These are phyloP conservation scores for Neurospora sp. DNA, from an alignment of 495 filamentous ascomycete genomes.

Conservation along the genomic window DNA sequence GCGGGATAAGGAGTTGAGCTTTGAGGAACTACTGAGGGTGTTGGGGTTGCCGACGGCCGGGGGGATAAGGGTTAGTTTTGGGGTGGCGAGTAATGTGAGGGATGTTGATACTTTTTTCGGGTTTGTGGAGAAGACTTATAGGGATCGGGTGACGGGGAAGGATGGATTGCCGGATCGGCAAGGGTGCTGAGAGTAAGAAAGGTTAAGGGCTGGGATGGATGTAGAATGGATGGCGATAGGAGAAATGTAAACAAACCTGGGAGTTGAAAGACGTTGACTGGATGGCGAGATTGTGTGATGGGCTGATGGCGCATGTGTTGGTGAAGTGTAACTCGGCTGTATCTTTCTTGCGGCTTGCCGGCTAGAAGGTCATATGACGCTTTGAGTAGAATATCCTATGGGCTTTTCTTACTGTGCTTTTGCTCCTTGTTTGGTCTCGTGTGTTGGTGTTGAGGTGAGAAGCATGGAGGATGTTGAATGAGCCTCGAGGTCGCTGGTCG, in stretches of 20 bases:
- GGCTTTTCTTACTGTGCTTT: background rate
- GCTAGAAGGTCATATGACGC: background rate
- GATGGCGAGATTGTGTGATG: background rate
- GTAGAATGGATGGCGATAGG: background rate
- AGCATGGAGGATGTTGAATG: background rate
- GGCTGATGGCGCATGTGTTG: background rate
- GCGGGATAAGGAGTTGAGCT: background rate
- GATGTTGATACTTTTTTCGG: slow-evolving; percentile 24
- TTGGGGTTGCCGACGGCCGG: slow-evolving; percentile 6
- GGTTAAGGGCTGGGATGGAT: background rate
- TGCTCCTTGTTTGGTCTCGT: background rate
- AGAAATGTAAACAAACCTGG: background rate
- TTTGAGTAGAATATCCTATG: background rate
- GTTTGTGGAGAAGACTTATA: slow-evolving; percentile 21
- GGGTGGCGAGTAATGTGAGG: slow-evolving; percentile 15
- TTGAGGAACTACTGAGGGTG: background rate
- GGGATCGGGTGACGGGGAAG: slow-evolving; percentile 12
- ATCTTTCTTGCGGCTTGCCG: background rate
- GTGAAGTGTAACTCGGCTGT: background rate
- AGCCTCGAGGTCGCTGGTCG: background rate
- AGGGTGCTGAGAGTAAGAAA: background rate
- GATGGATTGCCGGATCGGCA: background rate
- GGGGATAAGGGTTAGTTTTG: slow-evolving; percentile 24
- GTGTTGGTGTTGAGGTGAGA: background rate
- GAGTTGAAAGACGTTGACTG: background rate